Conservation (phyloP, 2,329 filamentous ascomycete genomes). For the Fusarium bactridioides region DNA sequence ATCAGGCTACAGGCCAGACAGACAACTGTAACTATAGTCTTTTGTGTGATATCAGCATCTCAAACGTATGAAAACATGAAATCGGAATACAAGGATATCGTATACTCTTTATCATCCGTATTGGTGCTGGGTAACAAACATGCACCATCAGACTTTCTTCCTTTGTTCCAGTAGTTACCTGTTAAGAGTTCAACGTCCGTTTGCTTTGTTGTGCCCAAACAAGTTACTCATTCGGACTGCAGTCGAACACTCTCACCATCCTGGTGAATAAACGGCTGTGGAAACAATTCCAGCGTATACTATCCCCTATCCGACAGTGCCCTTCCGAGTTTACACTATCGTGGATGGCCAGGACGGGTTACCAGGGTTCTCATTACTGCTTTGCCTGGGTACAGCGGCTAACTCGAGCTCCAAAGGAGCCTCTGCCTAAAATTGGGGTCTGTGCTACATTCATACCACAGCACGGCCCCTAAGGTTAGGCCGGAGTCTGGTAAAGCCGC, state of each 20-base stretch:
- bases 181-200: too few species aligned
- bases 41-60: rapidly evolving
- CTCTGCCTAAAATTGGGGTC: neutral
- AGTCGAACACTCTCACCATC: too few species aligned
- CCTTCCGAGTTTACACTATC: neutral
- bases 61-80: neutral
- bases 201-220: neutral
- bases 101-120: too few species aligned
- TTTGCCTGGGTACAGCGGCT: neutral
- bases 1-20: neutral
- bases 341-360: neutral
- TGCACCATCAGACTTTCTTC: too few species aligned
- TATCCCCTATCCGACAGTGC: too few species aligned
- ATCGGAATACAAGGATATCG: neutral
- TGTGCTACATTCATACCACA: neutral
- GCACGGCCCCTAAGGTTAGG: neutral
- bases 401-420: rapidly evolving
- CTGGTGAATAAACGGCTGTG: rapidly evolving
- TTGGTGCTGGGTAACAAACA: neutral
- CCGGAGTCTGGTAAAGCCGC: neutral
- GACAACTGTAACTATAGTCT: neutral
- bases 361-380: rapidly evolving
- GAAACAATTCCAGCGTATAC: rapidly evolving
- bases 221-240: rapidly evolving
- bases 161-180: neutral